Conservation (phyloP, 2,329 filamentous ascomycete genomes). For the Penicillium sp. region DNA sequence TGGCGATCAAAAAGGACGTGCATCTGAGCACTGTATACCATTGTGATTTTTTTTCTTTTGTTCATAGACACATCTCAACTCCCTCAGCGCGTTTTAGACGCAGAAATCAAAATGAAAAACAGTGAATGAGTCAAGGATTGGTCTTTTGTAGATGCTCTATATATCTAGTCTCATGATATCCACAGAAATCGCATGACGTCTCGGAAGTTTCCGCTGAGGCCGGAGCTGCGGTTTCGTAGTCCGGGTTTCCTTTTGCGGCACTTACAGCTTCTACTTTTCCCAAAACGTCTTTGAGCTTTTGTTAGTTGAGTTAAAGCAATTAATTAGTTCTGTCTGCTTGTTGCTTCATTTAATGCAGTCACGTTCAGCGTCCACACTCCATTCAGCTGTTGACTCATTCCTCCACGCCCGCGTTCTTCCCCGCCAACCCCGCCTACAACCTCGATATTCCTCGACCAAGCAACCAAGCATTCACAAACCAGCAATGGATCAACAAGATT, state of each 20-base stretch:
- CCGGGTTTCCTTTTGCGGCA: background rate
- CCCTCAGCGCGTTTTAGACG: conserved; percentile 21
- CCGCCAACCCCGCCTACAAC: conserved; percentile 10
- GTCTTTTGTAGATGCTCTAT: background rate
- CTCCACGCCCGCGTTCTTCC: background rate
- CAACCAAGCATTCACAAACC: background rate
- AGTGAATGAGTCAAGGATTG: conserved; percentile 15
- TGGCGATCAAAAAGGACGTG: conserved; percentile 21
- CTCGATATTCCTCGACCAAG: conserved; percentile 2
- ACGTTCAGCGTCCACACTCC: background rate
- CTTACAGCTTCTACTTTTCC: background rate
- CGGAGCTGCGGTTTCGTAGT: background rate
- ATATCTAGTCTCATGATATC: background rate
- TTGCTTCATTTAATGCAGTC: background rate
- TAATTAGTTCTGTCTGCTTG: background rate
- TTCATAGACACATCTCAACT: conserved; percentile 32
- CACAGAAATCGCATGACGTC: conserved; percentile 1
- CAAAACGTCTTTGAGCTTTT: background rate
- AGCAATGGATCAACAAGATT: conserved; percentile 14
- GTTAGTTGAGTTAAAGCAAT: background rate
- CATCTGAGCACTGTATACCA: conserved; percentile 23
- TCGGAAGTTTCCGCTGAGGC: background rate
- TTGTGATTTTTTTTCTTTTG: conserved; percentile 17
- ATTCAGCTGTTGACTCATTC: conserved; percentile 4
- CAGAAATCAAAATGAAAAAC: conserved; percentile 25